phyloP scores from a whole-genome alignment of 768 basidiomycete species.

The Cubamyces lactineus region DNA sequence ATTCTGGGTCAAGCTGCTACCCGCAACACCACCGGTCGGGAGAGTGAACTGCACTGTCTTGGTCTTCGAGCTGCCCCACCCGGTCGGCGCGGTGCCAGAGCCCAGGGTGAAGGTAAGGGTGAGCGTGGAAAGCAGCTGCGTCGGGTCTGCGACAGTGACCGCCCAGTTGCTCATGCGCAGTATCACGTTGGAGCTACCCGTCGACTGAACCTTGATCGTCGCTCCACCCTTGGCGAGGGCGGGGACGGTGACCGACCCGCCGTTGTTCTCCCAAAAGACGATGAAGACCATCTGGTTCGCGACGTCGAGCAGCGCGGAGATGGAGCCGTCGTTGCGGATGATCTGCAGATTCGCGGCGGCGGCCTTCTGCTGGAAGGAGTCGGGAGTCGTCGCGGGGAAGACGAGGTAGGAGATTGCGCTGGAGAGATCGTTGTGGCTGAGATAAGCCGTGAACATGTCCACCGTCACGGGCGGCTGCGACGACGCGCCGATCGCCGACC shows the following conservation, averaged over 20 bases:
- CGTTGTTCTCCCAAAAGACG: slow-evolving; percentile 56
- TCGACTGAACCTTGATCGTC: slow-evolving; percentile 40
- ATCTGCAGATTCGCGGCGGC: slow-evolving; percentile 38
- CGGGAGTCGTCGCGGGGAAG: slow-evolving; percentile 50
- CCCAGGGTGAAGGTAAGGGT: slow-evolving; percentile 42
- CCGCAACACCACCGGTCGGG: slow-evolving; percentile 49
- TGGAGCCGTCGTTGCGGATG: slow-evolving; percentile 48
- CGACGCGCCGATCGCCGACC: slow-evolving; percentile 65
- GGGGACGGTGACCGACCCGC: slow-evolving; percentile 47
- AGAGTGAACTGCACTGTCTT: slow-evolving; percentile 42
- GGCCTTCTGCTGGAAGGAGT: slow-evolving; percentile 43
- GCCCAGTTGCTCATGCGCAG: slow-evolving; percentile 45
- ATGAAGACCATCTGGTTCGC: slow-evolving; percentile 44
- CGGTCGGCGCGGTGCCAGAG: slow-evolving; percentile 27
- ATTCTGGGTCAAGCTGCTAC: slow-evolving; percentile 46
- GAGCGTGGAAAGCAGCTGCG: slow-evolving; percentile 49
- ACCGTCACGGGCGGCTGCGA: slow-evolving; percentile 55
- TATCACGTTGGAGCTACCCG: slow-evolving; percentile 48
- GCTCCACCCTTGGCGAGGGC: slow-evolving; percentile 30
- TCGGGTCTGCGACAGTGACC: slow-evolving; percentile 66
- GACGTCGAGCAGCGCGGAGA: slow-evolving; percentile 56
- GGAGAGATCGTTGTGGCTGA: slow-evolving; percentile 43
- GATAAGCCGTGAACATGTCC: slow-evolving; percentile 63
- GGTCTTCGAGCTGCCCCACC: slow-evolving; percentile 33
- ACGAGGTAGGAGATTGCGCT: slow-evolving; percentile 49